phyloP scores from a whole-genome alignment of 1,139 yeast genomes.

The Blastobotrys aristatus region DNA sequence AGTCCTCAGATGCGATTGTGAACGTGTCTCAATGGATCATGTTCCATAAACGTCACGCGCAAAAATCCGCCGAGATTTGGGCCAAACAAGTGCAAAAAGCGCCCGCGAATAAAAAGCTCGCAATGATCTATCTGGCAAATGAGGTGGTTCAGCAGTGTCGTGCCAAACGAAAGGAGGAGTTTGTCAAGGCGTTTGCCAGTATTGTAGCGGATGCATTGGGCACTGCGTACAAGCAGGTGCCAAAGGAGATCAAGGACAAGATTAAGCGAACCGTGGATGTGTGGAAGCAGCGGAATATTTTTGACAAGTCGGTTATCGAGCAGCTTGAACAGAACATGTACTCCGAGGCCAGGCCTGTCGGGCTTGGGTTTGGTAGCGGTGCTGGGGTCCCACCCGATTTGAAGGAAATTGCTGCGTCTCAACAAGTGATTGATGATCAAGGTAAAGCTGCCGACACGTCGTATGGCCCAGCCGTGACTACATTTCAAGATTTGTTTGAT shows the following conservation, averaged over 20 bases:
- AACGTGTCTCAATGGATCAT: conserved; percentile 79
- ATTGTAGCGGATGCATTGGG: conserved; percentile 40
- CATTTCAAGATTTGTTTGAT: conserved; percentile 28
- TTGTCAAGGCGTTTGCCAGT: conserved; percentile 52
- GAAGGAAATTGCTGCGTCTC: conserved; percentile 6
- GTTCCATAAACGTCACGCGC: conserved; percentile 67
- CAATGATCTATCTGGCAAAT: conserved; percentile 68
- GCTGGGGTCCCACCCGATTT: conserved; percentile 10
- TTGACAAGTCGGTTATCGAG: conserved; percentile 43
- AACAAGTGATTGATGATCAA: conserved; percentile 6
- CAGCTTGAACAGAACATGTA: conserved; percentile 22
- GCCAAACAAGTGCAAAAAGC: conserved; percentile 40
- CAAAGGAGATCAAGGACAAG: conserved; percentile 44
- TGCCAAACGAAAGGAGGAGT: conserved; percentile 57
- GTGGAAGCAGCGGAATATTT: conserved; percentile 68
- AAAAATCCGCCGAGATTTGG: conserved; percentile 61
- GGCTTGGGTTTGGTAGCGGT: conserved; percentile 9
- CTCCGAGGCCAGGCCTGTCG: conserved; percentile 9
- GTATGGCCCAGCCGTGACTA: conserved; percentile 17
- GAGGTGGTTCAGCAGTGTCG: conserved; percentile 81
- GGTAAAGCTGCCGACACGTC: conserved; percentile 7
- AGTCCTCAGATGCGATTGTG: conserved; percentile 79
- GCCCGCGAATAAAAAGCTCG: conserved; percentile 46
- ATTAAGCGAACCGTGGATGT: conserved; percentile 63
- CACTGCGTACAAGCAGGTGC: conserved; percentile 30